Base-by-base conservation (phyloP, 1,284 basidiomycete species). In the Chondrostereum purpureum region DNA sequence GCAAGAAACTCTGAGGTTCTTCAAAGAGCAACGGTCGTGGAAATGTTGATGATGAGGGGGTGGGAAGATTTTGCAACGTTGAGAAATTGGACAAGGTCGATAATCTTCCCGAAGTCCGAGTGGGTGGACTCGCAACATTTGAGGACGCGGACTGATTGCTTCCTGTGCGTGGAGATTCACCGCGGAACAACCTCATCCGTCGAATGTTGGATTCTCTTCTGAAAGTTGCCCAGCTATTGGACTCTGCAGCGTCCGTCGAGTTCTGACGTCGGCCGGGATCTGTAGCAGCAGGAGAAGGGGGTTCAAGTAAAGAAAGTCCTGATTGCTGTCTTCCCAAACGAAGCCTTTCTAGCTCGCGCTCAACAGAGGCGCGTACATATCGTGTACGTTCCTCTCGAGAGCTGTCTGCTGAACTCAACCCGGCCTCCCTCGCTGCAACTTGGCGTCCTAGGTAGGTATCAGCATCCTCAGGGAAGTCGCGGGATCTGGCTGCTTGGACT, bases 391-490 rank as follows among this genome's bases (percentile, higher is more conserved):
- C 47, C 45, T 17, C 43, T 39, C 39, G 47, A 45, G 21, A 17
- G 12, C 47, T 53, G 14, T 49, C 48, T 20, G 39, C 44, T 1
- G 52, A 55, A 18, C 48, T 35, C 5, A 53, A 56, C 19, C 60
- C 63, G 22, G 70, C 63, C 49, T 69, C 62, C 46, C 75, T 67
- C 14, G 73, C 70, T 16, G 72, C 72, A 33, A 78, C 75, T 34
- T 69, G 70, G 43, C 75, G 63, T 17, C 76, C 76, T 11, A 78
- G 59, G 24, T 67, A 58, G 2, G 75, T 77, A 20, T 59, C 58
- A 5, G 69, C 57, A 31, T 77, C 75, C 39, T 73, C 63, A 10
- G 36, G 57, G 46, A 50, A 52, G 35, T 45, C 58, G 48, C 51
- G 54, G 49, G 5, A 46, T 22, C 43, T 47, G 27, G 43, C 39